A percentile compares a stretch with the other conserved stretches of the same genome.
Evolutionary conservation across 331 rosid genomes (phyloP).

Genomic region (Malus hybrid): DNA sequence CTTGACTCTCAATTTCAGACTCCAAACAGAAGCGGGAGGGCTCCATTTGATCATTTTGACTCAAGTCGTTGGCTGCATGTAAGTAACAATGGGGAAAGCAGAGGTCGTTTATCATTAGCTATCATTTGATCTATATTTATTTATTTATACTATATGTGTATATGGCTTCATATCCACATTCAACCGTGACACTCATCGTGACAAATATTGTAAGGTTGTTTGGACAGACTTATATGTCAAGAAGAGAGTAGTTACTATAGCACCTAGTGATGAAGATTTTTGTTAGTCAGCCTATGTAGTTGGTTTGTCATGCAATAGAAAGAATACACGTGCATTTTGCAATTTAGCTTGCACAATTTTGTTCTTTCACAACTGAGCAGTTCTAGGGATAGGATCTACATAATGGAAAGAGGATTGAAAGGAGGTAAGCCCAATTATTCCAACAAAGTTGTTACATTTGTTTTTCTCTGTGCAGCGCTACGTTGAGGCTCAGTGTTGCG

Average conservation of each 20-base stretch:
- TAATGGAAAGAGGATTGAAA: not conserved
- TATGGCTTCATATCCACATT: not conserved
- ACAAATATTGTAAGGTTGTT: not conserved
- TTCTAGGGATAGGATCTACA: not conserved
- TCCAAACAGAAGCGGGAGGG: slow-evolving; percentile 72
- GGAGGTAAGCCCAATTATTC: not conserved
- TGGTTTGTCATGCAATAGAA: not conserved
- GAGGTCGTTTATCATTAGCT: not conserved
- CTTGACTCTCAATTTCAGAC: slow-evolving; percentile 43
- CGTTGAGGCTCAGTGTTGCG: slow-evolving; percentile 93
- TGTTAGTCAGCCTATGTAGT: not conserved
- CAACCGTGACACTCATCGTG: not conserved
- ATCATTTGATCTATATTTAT: not conserved
- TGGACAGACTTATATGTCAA: not conserved
- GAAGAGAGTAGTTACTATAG: not conserved
- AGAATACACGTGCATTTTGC: not conserved
- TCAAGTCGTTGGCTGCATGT: slow-evolving; percentile 96
- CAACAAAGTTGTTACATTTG: not conserved
- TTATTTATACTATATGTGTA: not conserved
- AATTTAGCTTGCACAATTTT: not conserved
- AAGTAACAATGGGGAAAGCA: slow-evolving; percentile 32
- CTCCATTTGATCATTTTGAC: slow-evolving; percentile 73
- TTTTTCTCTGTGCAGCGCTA: slow-evolving; percentile 56
- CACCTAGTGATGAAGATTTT: not conserved
- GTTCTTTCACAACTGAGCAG: not conserved